Conservation (phyloP, 169 alveolate species). For the Cryptosporidium ubiquitum region DNA sequence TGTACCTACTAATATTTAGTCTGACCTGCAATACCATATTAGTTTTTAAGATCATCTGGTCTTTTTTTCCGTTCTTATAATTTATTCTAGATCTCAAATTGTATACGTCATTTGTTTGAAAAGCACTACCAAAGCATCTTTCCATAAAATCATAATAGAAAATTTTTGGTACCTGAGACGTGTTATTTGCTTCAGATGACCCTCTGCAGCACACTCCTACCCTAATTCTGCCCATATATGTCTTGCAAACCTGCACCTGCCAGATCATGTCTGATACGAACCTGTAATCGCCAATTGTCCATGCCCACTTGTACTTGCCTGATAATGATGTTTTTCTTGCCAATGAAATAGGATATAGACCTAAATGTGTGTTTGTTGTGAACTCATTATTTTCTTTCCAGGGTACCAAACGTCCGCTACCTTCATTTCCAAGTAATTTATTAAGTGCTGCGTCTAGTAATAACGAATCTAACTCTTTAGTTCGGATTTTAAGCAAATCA, state of each 20-base stretch:
- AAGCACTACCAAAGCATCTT: conserved; percentile 66
- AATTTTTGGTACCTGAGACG: conserved; percentile 65
- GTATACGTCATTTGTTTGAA: conserved; percentile 65
- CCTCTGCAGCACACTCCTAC: conserved; percentile 70
- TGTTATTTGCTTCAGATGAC: conserved; percentile 60
- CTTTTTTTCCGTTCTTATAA: conserved; percentile 38
- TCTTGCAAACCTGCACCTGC: conserved; percentile 68
- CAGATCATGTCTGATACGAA: conserved; percentile 72
- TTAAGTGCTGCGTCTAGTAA: conserved; percentile 57
- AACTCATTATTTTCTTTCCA: conserved; percentile 63
- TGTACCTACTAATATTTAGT: conserved; percentile 67
- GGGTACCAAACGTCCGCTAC: conserved; percentile 64
- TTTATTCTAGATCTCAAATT: conserved; percentile 63
- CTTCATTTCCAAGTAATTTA: conserved; percentile 64
- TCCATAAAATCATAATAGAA: conserved; percentile 72
- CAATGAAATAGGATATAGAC: conserved; percentile 52
- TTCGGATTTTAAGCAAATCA: conserved; percentile 52
- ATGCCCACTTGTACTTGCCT: conserved; percentile 71
- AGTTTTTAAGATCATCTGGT: conserved; percentile 22
- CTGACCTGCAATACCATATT: conserved; percentile 60
- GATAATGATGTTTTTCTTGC: conserved; percentile 50
- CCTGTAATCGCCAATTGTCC: conserved; percentile 73
- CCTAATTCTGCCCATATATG: conserved; percentile 73
- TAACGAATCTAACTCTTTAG: conserved; percentile 57
- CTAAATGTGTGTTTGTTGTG: conserved; percentile 33